phyloP scores from a whole-genome alignment of 345 rosid species.

The Linum lewisii region DNA sequence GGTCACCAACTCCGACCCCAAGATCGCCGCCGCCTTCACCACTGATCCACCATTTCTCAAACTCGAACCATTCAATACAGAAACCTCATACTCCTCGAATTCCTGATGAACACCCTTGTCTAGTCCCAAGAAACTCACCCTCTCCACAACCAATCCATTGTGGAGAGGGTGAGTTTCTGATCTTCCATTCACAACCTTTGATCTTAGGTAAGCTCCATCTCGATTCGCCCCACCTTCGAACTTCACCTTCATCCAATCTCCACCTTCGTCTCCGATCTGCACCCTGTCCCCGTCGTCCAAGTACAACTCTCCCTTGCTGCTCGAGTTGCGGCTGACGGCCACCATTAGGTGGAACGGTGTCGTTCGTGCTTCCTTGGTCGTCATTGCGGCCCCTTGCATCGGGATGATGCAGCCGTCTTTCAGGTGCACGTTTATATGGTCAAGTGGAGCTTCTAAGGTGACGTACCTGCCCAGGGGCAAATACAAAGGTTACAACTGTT shows the following conservation, averaged over 20 bases:
- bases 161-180: constrained; percentile 40
- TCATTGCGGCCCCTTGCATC: constrained; percentile 63
- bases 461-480: constrained; percentile 29
- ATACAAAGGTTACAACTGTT: too few species aligned
- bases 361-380: constrained; percentile 40
- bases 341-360: constrained; percentile 48
- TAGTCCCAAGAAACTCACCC: constrained; percentile 45
- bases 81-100: constrained; percentile 20
- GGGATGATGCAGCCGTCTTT: constrained; percentile 54
- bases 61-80: constrained; percentile 8
- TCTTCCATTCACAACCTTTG: constrained; percentile 39
- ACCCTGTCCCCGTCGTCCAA: constrained; percentile 52
- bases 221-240: constrained; percentile 27
- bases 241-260: constrained; percentile 40
- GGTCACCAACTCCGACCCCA: constrained; percentile 16
- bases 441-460: constrained; percentile 40
- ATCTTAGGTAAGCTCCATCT: constrained; percentile 18
- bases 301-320: constrained; percentile 44
- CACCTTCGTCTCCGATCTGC: constrained; percentile 46
- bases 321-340: constrained; percentile 27
- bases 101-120: constrained; percentile 11
- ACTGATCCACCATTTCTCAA: constrained; percentile 1
- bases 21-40: constrained; percentile 10
- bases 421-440: constrained; percentile 52
- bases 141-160: constrained; percentile 43